A percentile compares a stretch with the other conserved stretches of the same genome.
phyloP scores from a whole-genome alignment of 129 eudicot species.

The Rutidosis leptorrhynchoides region DNA sequence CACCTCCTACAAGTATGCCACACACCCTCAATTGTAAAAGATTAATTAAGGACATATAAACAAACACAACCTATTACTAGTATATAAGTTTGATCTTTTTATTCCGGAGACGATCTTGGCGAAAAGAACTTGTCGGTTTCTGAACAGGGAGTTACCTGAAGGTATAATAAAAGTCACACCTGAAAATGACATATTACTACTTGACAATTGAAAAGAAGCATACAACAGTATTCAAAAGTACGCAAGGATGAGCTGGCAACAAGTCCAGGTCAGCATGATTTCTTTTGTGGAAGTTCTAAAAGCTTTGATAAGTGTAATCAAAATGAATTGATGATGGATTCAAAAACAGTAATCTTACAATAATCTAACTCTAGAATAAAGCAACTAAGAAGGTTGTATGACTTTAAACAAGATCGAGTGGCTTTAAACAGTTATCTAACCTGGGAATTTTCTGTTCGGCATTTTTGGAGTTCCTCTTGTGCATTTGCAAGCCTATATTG shows the following conservation, averaged over 20 bases:
- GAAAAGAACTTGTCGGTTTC: slow-evolving; percentile 23
- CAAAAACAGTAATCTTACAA: too few relatives aligned
- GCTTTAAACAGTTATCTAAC: slow-evolving; percentile 22
- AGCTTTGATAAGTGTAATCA: too few relatives aligned
- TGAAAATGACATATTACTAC: slow-evolving; percentile 26
- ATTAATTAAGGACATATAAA: slow-evolving; percentile 21
- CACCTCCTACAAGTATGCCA: too few relatives aligned
- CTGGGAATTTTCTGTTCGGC: slow-evolving; percentile 57
- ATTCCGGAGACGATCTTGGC: slow-evolving; percentile 19
- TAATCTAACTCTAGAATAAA: background rate
- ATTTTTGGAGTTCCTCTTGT: slow-evolving; percentile 86
- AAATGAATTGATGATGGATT: too few relatives aligned
- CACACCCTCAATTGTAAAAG: slow-evolving; percentile 13
- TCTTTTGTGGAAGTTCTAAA: too few relatives aligned
- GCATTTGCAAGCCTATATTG: slow-evolving; percentile 55
- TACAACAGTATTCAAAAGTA: background rate
- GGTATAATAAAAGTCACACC: slow-evolving; percentile 37
- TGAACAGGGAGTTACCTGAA: slow-evolving; percentile 23
- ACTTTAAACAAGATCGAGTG: background rate
- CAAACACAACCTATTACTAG: too few relatives aligned
- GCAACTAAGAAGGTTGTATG: background rate
- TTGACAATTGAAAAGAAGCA: slow-evolving; percentile 20
- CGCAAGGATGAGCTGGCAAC: background rate
- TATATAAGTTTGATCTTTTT: slow-evolving; percentile 22
- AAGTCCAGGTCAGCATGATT: background rate